Conservation (phyloP, 1,139 yeast species). For the Pichia sp. region DNA sequence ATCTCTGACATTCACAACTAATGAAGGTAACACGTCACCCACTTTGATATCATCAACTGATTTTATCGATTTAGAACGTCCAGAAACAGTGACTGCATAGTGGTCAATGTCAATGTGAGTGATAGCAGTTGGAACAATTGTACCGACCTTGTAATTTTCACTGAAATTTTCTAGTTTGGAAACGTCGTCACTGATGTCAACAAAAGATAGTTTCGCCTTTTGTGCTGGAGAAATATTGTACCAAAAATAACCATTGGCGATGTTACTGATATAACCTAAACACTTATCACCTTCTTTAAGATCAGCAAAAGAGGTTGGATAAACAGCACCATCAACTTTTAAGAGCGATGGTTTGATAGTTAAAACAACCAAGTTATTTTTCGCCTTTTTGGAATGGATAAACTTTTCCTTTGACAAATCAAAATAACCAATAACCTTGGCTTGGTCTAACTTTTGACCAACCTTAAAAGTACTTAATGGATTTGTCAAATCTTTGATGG, state of each 20-base stretch:
- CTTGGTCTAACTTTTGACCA: slow-evolving; percentile 47
- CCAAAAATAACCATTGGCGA: slow-evolving; percentile 46
- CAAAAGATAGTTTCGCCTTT: slow-evolving; percentile 58
- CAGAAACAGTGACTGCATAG: slow-evolving; percentile 41
- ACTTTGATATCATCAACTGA: slow-evolving; percentile 44
- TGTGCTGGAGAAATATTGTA: slow-evolving; percentile 62
- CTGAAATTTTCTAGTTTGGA: slow-evolving; percentile 43
- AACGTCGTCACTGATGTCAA: slow-evolving; percentile 58
- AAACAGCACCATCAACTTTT: slow-evolving; percentile 23
- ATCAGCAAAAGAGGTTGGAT: slow-evolving; percentile 31
- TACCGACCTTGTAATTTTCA: slow-evolving; percentile 57
- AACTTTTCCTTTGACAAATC: slow-evolving; percentile 65
- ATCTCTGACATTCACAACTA: slow-evolving; percentile 54
- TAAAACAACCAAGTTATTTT: slow-evolving; percentile 57
- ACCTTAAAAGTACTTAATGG: slow-evolving; percentile 56
- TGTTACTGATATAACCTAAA: slow-evolving; percentile 40
- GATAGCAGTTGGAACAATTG: slow-evolving; percentile 56
- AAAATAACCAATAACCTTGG: slow-evolving; percentile 68
- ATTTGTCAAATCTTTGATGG: slow-evolving; percentile 47
- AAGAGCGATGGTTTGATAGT: slow-evolving; percentile 41
- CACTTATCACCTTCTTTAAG: slow-evolving; percentile 36
- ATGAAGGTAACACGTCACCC: slow-evolving; percentile 58
- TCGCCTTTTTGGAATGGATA: slow-evolving; percentile 59
- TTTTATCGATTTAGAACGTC: slow-evolving; percentile 36
- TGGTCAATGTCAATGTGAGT: slow-evolving; percentile 46